Base-by-base conservation (phyloP, 2,329 filamentous ascomycete genomes). In the Berkeleyomyces rouxiae region DNA sequence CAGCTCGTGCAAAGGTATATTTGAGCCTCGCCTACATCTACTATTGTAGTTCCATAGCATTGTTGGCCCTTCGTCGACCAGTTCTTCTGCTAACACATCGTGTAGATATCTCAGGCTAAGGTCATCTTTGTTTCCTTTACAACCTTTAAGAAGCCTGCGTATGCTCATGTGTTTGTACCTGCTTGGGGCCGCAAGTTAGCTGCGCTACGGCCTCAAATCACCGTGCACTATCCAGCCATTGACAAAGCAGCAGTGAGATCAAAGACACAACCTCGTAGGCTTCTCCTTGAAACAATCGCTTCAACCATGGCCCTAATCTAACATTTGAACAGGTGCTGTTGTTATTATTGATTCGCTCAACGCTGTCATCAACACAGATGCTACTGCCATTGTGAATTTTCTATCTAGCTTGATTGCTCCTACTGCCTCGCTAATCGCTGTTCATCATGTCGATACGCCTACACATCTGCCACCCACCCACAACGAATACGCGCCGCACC, bases 391-490 rank as follows among this genome's bases (percentile, higher is more conserved):
- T 7, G 81, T 83, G 11, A 75, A 78, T 63, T 90, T 89, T 70
- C 83, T 93, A 59, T 87, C 84, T 33, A 82, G 81, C 63, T 74
- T 85, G 65, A 81, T 89, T 67, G 78, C 79, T 2, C 86, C 88
- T 0, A 71, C 76, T 39, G 81, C 85, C 43, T 90, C 88, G 4
- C 78, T 96, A 49, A 76, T 96, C 5, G 85, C 84, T 51, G 82
- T 87, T 64, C 95, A 95, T 72, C 93, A 97, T 75, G 77, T 80
- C 61, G 92, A 97, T 73, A 79, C 92, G 3, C 86, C 89, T 0
- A 72, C 83, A 36, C 68, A 75, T 61, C 72, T 79, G 73, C 72
- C 71, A 39, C 73, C 63, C 43, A 70, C 71, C 6, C 73, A 71
- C 61, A 74, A 72, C 67, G 77, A 81, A 69, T 84, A 88, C 72